phyloP scores from a whole-genome alignment of 257 asterid species.

The Prunella vulgaris region DNA sequence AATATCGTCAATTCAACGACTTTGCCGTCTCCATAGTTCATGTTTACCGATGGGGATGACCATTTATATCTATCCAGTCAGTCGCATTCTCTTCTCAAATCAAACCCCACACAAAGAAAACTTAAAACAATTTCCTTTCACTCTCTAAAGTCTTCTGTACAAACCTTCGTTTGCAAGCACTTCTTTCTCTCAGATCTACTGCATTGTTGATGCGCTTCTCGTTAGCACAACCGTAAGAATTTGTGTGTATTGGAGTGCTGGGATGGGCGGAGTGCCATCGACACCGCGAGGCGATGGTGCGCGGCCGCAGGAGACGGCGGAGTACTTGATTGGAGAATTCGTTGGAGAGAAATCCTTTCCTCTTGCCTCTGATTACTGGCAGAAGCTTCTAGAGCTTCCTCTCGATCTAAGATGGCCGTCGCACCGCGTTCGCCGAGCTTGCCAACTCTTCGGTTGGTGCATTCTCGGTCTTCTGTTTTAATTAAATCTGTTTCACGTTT shows the following conservation, averaged over 20 bases:
- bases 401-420: conserved; percentile 81
- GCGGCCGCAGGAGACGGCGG: conserved; percentile 77
- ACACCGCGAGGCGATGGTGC: conserved; percentile 65
- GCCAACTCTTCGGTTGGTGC: conserved; percentile 67
- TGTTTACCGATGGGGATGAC: neutral
- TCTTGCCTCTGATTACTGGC: conserved; percentile 87
- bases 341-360: conserved; percentile 84
- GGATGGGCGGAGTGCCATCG: conserved; percentile 92
- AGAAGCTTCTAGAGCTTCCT: conserved; percentile 87
- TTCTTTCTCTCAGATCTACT: conserved; percentile 27
- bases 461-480: neutral
- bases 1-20: conserved; percentile 18
- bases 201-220: conserved; percentile 18
- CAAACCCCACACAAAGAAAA: conserved; percentile 5
- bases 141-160: conserved; percentile 17
- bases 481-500: neutral
- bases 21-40: neutral
- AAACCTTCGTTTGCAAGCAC: conserved; percentile 29
- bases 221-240: neutral
- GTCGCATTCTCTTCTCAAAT: conserved; percentile 13
- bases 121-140: neutral
- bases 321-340: conserved; percentile 62
- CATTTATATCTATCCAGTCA: neutral
- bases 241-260: conserved; percentile 8
- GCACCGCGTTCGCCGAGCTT: conserved; percentile 72